Base-by-base conservation (phyloP, 371 early-diverging fungal genomes). In the Rhizopus microsporus region DNA sequence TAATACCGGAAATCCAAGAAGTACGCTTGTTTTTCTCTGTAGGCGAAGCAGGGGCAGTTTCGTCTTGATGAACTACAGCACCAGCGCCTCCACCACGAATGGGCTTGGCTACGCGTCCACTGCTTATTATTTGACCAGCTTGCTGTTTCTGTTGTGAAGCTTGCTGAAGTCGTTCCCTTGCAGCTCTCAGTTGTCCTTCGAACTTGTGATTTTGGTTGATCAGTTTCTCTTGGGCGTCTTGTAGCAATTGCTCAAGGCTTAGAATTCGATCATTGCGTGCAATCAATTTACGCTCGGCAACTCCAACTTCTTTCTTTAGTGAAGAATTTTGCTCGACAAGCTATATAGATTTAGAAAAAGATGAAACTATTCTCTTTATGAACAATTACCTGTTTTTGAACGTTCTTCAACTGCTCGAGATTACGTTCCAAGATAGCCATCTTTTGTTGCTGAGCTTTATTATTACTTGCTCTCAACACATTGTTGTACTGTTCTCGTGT, bases 381-480 rank as follows among this genome's bases (percentile, higher is more conserved):
- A 68, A 85, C 88, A 59, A 83, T 82, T 72, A 70, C 85, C 70
- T 91, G 93, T 81, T 93, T 93, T 69, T 97, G 97, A 43, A 96
- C 94, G 55, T 81, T 78, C 16, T 93, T 94, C 44, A 98, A 84
- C 72, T 97, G 96, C 62, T 97, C 95, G 37, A 98, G 77, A 68
- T 96, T 95, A 62, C 93, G 88, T 68, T 98, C 97, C 58, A 98
- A 78, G 74, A 96, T 89, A 16, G 91, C 89, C 92, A 96, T 92
- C 81, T 96, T 95, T 81, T 94, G 88, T 72, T 90, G 93, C 63
- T 94, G 92, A 8, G 88, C 88, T 63, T 89, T 85, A 71, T 85
- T 90, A 71, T 89, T 91, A 71, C 82, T 89, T 61, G 87, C 89
- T 59, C 87, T 84, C 51, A 91, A 77, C 16, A 93, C 88, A 62